Evolutionary conservation across 2,329 filamentous ascomycete species (phyloP), one percentile per base, ranked within the genome.

Genomic region (Fusarium chuoi): DNA sequence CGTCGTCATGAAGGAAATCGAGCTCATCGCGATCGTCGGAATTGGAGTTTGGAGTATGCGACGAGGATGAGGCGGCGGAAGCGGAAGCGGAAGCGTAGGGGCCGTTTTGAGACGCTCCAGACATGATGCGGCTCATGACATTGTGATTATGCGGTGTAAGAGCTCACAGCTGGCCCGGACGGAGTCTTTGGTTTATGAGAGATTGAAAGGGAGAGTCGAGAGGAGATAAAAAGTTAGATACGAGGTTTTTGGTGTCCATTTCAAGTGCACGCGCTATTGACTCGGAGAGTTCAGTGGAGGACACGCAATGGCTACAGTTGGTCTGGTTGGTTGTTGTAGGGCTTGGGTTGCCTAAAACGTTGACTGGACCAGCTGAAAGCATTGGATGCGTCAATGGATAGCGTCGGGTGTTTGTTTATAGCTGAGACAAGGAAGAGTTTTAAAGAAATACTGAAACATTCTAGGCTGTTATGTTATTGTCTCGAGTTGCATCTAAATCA

Each of bases 11-110:
- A 44, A 86, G 79, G 51, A 84, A 79, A 77, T 86, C 84, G 73
- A 86, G 79, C 63, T 90, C 84, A 79, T 89, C 87, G 74, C 82
- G 82, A 74, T 83, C 80, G 73, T 85, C 84, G 62, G 79, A 70
- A 56, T 78, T 71, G 70, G 78, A 74, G 56, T 78, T 71, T 68
- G 78, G 74, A 20, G 65, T 68, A 70, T 81, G 79, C 56, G 80
- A 79, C 48, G 79, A 76, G 51, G 80, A 79, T 30, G 79, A 78
- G 44, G 74, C 65, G 14, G 45, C 45, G 45, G 45, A 48, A 64
- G 82, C 79, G 56, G 73, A 75, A 15, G 78, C 82, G 22, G 83
- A 83, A 65, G 82, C 78, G 71, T 80, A 79, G 33, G 79, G 74
- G 67, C 83, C 78, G 76, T 79, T 79, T 71, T 78, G 78, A 75